Percentiles rank a stretch among this genome's conserved stretches.
Evolutionary conservation across 371 early-diverging fungal species (phyloP).

Genomic region (Umbelopsis sp.): DNA sequence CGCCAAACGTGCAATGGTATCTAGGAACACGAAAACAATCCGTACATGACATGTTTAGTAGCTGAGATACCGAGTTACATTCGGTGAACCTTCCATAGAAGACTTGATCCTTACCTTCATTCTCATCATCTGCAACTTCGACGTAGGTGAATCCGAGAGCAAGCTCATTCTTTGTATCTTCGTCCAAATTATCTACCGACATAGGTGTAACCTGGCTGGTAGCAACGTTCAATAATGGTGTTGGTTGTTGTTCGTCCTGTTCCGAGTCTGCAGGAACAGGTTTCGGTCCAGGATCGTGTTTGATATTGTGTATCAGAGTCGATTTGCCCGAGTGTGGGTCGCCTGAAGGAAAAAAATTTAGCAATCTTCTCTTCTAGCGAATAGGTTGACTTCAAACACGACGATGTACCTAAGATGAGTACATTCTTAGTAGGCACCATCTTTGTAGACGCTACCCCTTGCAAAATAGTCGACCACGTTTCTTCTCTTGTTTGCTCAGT

Average conservation of each 20-base stretch:
- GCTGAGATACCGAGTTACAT: background rate
- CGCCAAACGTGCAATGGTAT: constrained; percentile 82
- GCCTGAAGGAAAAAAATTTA: constrained; percentile 37
- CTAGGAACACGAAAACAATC: constrained; percentile 26
- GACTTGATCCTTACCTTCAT: constrained; percentile 56
- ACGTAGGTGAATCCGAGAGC: constrained; percentile 84
- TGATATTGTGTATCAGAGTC: constrained; percentile 69
- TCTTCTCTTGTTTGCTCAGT: constrained; percentile 39
- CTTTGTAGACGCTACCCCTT: constrained; percentile 73
- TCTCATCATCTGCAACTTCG: constrained; percentile 87
- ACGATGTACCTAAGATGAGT: constrained; percentile 63
- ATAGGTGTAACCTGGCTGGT: constrained; percentile 46
- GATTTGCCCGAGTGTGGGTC: constrained; percentile 81
- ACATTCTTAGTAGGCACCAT: constrained; percentile 71
- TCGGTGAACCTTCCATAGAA: background rate
- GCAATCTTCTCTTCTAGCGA: background rate
- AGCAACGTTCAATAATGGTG: constrained; percentile 43
- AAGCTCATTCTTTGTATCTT: constrained; percentile 71
- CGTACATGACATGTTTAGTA: background rate
- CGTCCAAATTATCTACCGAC: constrained; percentile 58
- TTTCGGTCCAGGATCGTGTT: constrained; percentile 62
- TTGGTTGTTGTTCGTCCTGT: constrained; percentile 39
- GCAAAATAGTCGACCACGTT: constrained; percentile 79
- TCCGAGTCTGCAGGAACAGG: constrained; percentile 34
- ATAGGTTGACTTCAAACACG: background rate